Base-by-base conservation (phyloP, 306 rosid species). In the Ceratonia siliqua region DNA sequence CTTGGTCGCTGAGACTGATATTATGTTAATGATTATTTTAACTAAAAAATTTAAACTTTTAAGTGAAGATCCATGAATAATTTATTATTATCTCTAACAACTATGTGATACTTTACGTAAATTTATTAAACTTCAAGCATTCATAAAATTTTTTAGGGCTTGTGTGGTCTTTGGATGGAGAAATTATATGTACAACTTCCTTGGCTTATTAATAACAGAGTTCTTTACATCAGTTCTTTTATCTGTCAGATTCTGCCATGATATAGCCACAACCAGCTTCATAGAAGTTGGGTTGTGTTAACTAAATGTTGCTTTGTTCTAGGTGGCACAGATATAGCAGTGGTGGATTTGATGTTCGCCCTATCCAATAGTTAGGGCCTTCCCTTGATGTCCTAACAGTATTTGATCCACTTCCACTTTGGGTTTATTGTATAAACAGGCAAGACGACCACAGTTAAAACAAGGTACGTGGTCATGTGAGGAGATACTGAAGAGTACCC, bases 381-480 rank as follows among this genome's bases (percentile, higher is more conserved):
- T 12, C 6, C 8, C 6, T 21, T 6, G 0, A 12, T 62, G 61
- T 64, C 46, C 30, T 62, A 45, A 41, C 25, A 5, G 18, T 59
- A 49, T 50, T 30, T 71, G 48, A 53, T 45, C 32, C 24, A 41
- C 6, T 68, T 3, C 79, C 3, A 59, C 22, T 15, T 28, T 61
- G 84, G 41, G 46, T 77, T 45, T n/a, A 12, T 81, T 75, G 53
- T 48, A 48, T 22, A 41, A 36, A 73, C 84, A 92, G 96, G 97
- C 89, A 90, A 90, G 86, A 86, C 97, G 41, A 94, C 98, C 5
- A 90, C 95, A 13, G 97, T 94, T 38, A 92, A 87, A 86, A 94
- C 98, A 18, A 86, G 98, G 74, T 88, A 94, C 1, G 98, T 94
- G 65, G 98, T 91, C 39, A 94, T 94, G 98, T 0, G 96, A 91